Percentiles rank a stretch among this genome's conserved stretches.
phyloP scores from a whole-genome alignment of 768 basidiomycete genomes.

The Rhodosporidiobolus sp. region DNA sequence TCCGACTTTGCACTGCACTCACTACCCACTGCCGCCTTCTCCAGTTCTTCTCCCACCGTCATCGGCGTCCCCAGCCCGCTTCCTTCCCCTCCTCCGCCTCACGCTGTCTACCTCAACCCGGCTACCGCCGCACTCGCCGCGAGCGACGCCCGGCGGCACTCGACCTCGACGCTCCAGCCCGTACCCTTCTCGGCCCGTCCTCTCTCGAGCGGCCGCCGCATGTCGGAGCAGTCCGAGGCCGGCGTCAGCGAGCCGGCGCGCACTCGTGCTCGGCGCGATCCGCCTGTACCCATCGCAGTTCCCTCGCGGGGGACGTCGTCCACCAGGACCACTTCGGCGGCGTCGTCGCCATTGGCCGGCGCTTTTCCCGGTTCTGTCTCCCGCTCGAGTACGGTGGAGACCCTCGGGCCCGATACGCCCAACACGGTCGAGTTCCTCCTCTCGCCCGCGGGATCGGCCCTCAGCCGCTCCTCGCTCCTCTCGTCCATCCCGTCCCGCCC shows the following conservation, averaged over 20 bases:
- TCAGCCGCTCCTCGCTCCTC: background rate
- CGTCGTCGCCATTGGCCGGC: background rate
- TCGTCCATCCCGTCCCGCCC: background rate
- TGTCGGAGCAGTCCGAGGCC: conserved; percentile 16
- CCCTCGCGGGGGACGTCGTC: background rate
- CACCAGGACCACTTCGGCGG: background rate
- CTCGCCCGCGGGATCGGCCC: background rate
- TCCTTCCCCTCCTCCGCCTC: background rate
- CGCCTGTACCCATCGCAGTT: background rate
- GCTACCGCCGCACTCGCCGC: too few relatives aligned
- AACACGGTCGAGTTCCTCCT: conserved; percentile 11
- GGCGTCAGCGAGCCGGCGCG: conserved; percentile 18
- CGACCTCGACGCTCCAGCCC: background rate
- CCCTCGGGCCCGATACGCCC: conserved; percentile 34
- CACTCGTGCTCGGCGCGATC: conserved; percentile 3
- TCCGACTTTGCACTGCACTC: conserved; percentile 7
- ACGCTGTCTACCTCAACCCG: background rate
- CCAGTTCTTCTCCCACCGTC: background rate
- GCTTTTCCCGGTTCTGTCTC: background rate
- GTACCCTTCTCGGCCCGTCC: background rate
- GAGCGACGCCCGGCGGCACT: too few relatives aligned
- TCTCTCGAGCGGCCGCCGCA: conserved; percentile 6
- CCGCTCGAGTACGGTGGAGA: conserved; percentile 26
- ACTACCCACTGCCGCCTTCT: background rate
- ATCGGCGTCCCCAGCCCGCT: background rate